phyloP scores from a whole-genome alignment of 768 basidiomycete species.

The Lactarius psammicola region DNA sequence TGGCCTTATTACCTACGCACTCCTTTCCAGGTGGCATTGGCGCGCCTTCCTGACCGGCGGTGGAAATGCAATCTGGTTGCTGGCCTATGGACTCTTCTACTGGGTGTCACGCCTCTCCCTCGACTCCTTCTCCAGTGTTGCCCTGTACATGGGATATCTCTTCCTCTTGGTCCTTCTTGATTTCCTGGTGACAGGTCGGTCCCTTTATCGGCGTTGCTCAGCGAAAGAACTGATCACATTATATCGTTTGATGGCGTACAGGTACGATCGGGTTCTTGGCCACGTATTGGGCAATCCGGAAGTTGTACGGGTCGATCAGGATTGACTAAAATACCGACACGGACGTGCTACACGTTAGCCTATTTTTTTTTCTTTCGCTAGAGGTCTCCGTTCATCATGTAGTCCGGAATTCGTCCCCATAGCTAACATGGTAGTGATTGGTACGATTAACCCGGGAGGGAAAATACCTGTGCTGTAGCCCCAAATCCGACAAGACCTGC shows the following conservation, averaged over 20 bases:
- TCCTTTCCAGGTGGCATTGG: slow-evolving; percentile 84
- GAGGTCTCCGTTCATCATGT: not conserved
- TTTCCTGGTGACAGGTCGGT: slow-evolving; percentile 82
- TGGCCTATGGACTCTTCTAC: slow-evolving; percentile 86
- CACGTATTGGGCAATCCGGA: slow-evolving; percentile 86
- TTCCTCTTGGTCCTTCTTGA: slow-evolving; percentile 77
- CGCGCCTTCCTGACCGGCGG: slow-evolving; percentile 89
- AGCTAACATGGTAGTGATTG: not conserved
- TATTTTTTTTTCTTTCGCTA: not conserved
- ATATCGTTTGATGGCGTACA: slow-evolving; percentile 32
- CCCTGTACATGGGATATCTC: slow-evolving; percentile 90
- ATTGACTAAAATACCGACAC: slow-evolving; percentile 49
- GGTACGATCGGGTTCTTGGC: slow-evolving; percentile 92
- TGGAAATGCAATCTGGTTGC: slow-evolving; percentile 88
- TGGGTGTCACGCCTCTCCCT: slow-evolving; percentile 86
- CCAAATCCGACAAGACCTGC: too few relatives aligned
- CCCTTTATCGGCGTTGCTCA: slow-evolving; percentile 10
- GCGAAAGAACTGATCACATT: not conserved
- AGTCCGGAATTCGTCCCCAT: not conserved
- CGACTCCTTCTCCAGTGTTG: slow-evolving; percentile 73
- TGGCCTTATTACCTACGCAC: slow-evolving; percentile 14
- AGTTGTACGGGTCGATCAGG: slow-evolving; percentile 78
- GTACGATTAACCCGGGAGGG: too few relatives aligned
- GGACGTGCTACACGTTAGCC: not conserved
- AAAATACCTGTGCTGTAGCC: too few relatives aligned